These are phyloP conservation scores for Pelargonium fulgidum DNA, from an alignment of 441 rosid species.

Conservation along the genomic window DNA sequence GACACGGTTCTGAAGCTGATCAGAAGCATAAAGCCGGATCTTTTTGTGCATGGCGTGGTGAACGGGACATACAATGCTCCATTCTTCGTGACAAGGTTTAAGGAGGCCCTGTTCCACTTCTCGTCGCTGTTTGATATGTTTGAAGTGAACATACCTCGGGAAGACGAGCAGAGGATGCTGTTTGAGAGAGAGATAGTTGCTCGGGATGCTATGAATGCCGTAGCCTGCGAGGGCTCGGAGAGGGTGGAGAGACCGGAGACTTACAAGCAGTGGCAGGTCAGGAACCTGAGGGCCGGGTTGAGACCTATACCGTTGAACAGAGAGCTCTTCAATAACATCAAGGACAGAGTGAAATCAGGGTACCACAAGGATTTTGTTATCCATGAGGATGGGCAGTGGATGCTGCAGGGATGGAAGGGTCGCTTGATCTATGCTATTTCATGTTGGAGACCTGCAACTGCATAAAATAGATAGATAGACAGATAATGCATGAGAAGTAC, in stretches of 20 bases:
- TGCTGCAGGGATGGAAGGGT: slow-evolving; percentile 81
- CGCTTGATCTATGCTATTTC: slow-evolving; percentile 47
- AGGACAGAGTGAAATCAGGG: slow-evolving; percentile 30
- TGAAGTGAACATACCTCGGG: slow-evolving; percentile 46
- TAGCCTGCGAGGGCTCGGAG: slow-evolving; percentile 76
- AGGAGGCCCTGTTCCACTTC: slow-evolving; percentile 76
- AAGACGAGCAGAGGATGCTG: slow-evolving; percentile 46
- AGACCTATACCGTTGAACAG: slow-evolving; percentile 42
- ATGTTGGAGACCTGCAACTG: slow-evolving; percentile 44
- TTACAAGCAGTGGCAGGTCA: slow-evolving; percentile 77
- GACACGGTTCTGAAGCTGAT: slow-evolving; percentile 62
- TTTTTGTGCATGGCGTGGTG: slow-evolving; percentile 59
- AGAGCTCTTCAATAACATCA: slow-evolving; percentile 37
- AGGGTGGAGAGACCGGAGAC: slow-evolving; percentile 80
- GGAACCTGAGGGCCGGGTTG: slow-evolving; percentile 55
- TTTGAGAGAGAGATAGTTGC: slow-evolving; percentile 54
- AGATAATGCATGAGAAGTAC: too few relatives aligned
- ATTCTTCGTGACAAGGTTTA: slow-evolving; percentile 67
- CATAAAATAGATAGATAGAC: too few relatives aligned
- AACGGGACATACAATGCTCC: slow-evolving; percentile 78
- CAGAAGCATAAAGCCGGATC: slow-evolving; percentile 51
- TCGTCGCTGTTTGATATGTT: slow-evolving; percentile 73
- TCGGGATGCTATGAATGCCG: slow-evolving; percentile 63
- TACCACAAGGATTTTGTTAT: slow-evolving; percentile 46
- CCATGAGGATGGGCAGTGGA: slow-evolving; percentile 58